Conservation (phyloP, 1,139 yeast species). For the Kodamaea ohmeri region DNA sequence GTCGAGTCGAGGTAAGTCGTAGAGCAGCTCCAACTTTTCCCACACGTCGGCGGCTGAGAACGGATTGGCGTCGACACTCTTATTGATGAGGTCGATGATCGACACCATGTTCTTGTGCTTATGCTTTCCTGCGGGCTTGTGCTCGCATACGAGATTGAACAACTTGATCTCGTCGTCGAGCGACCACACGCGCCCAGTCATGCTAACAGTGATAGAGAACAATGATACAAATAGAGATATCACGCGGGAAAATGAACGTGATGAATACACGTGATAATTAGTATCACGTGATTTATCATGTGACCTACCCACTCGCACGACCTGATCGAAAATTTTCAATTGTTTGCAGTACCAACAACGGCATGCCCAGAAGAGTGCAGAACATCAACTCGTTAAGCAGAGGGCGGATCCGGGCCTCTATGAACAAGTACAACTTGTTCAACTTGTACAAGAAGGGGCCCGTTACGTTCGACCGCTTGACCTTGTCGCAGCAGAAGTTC, state of each 20-base stretch:
- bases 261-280: too few species aligned
- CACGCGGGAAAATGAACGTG: background rate
- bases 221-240: too few species aligned
- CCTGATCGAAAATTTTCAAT: slow-evolving; percentile 11
- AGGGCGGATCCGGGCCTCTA: slow-evolving; percentile 83
- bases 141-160: slow-evolving; percentile 63
- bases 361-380: slow-evolving; percentile 63
- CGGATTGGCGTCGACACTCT: slow-evolving; percentile 19
- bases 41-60: slow-evolving; percentile 54
- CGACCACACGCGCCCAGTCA: slow-evolving; percentile 38
- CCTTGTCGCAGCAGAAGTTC: slow-evolving; percentile 90
- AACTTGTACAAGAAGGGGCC: slow-evolving; percentile 72
- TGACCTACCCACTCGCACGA: slow-evolving; percentile 4
- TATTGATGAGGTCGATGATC: slow-evolving; percentile 54
- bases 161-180: slow-evolving; percentile 64
- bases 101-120: slow-evolving; percentile 59
- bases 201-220: background rate
- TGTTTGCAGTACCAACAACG: slow-evolving; percentile 6
- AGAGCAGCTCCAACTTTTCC: slow-evolving; percentile 52
- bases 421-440: slow-evolving; percentile 89
- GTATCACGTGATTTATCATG: too few species aligned
- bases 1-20: slow-evolving; percentile 57
- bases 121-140: slow-evolving; percentile 61
- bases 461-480: slow-evolving; percentile 50
- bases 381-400: slow-evolving; percentile 59